Percentiles rank a stretch among this genome's conserved stretches.
Conservation (phyloP, 306 rosid species). For the Oemleria cerasiformis region DNA sequence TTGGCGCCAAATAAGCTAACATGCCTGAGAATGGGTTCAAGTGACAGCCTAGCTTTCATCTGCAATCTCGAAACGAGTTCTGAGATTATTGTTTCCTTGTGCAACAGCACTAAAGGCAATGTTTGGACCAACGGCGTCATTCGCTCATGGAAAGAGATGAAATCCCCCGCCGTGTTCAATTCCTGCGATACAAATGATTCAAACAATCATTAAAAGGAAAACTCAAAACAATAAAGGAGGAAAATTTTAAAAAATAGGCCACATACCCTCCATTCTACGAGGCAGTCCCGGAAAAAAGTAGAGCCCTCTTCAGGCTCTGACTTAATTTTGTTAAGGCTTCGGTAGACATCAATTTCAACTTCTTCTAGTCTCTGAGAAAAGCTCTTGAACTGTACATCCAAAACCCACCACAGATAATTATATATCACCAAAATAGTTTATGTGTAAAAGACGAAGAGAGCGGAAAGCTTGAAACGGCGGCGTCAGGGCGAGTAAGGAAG, state of each 20-base stretch:
- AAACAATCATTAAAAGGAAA: background rate
- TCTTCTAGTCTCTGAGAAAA: constrained; percentile 65
- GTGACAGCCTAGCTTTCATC: constrained; percentile 73
- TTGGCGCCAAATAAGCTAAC: constrained; percentile 8
- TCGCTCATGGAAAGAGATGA: constrained; percentile 72
- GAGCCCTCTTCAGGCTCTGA: constrained; percentile 79
- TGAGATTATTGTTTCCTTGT: constrained; percentile 60
- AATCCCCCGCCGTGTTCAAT: constrained; percentile 85
- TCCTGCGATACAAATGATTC: constrained; percentile 45
- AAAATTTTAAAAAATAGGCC: background rate
- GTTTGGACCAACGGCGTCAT: constrained; percentile 66
- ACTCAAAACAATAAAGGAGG: no score
- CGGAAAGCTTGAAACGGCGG: background rate
- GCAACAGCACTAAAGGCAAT: constrained; percentile 68
- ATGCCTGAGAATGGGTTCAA: constrained; percentile 82
- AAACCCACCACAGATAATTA: background rate
- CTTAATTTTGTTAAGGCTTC: constrained; percentile 62
- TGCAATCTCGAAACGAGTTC: constrained; percentile 67
- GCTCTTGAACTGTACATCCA: constrained; percentile 58
- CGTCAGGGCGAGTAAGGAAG: background rate
- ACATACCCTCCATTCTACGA: constrained; percentile 84
- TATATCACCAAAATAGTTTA: background rate
- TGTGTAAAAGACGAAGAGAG: background rate
- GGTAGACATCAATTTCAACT: constrained; percentile 64
- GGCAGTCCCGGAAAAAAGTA: constrained; percentile 79